Evolutionary conservation across 352 stramenopile genomes (phyloP).

Genomic region (Pythium brassicae): DNA sequence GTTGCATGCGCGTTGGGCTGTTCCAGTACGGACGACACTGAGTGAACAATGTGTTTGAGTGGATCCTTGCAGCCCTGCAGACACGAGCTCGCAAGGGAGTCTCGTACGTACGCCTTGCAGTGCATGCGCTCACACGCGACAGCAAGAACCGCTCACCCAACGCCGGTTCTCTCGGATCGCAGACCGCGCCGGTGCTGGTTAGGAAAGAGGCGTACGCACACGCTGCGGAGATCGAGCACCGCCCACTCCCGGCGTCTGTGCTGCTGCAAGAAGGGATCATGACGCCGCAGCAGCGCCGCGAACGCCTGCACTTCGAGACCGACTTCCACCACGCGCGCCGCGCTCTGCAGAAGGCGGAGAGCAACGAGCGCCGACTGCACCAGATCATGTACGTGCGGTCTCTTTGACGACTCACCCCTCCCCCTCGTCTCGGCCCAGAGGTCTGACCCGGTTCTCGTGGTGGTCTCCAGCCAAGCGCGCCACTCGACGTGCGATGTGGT

Average conservation of each 20-base stretch:
- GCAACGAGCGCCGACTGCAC: slow-evolving; percentile 58
- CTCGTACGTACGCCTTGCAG: slow-evolving; percentile 8
- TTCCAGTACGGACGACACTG: neutral
- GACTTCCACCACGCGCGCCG: slow-evolving; percentile 46
- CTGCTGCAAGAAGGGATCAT: slow-evolving; percentile 71
- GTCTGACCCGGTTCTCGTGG: too few species aligned
- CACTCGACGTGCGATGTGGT: slow-evolving; percentile 56
- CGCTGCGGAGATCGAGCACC: slow-evolving; percentile 42
- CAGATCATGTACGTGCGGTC: slow-evolving; percentile 75
- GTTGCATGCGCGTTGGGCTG: neutral
- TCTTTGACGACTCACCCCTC: too few species aligned
- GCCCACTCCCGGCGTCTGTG: slow-evolving; percentile 36
- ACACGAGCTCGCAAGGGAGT: neutral
- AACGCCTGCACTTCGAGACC: slow-evolving; percentile 62
- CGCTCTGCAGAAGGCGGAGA: slow-evolving; percentile 46
- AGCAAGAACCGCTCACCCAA: too few species aligned
- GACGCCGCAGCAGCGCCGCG: slow-evolving; percentile 60
- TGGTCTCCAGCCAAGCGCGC: slow-evolving; percentile 26
- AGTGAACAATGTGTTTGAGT: neutral
- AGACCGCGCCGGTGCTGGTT: slow-evolving; percentile 40
- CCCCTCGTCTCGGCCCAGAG: too few species aligned
- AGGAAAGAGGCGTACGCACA: slow-evolving; percentile 46
- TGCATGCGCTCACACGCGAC: too few species aligned
- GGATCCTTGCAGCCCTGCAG: slow-evolving; percentile 3
- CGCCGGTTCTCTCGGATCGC: neutral